Base-by-base conservation (phyloP, 345 rosid genomes). In the Salix arbutifolia region DNA sequence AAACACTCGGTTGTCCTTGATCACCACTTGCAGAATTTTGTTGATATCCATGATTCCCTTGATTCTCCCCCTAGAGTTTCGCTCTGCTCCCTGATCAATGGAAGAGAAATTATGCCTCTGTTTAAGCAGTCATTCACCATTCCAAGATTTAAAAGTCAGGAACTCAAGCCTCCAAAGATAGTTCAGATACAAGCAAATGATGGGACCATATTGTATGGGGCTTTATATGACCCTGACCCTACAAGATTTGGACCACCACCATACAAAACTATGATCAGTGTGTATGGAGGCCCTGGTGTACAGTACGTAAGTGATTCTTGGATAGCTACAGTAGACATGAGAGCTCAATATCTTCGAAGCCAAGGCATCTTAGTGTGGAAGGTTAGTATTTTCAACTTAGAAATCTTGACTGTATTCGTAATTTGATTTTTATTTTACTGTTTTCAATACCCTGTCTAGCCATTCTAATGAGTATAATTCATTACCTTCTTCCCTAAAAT, bases 311-410 rank as follows among this genome's bases (percentile, higher is more conserved):
- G 74, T 75, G 80, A 95, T 80, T 91, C 97, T 53, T 95, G 99
- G 98, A 75, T 88, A 71, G 91, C 82, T 76, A 87, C 92, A 13
- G 99, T 93, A 46, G 98, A 95, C 87, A 90, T 95, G 99, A 91
- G 91, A 81, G 96, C 98, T 19, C 99, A 95, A 75, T 91, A 86
- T 82, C 79, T 93, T 71, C 83, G 96, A 78, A 95, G 97, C 91
- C 88, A 84, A 82, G 99, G 99, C 80, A 81, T 95, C 85, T 84
- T 93, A 79, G 98, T 95, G 38, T 95, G 93, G 93, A 95, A 95
- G 99, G 97, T 93, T 72, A 25, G 81, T 70, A 11, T 73, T 60
- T 73, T 33, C 33, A n/a, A 14, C 53, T 7, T 65, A 28, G 48
- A 37, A 11, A 10, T 50, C 25, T 67, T n/a, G 44, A 71, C 28